Evolutionary conservation across 2,329 filamentous ascomycete species (phyloP).

Genomic region (Venturia aucupariae): DNA sequence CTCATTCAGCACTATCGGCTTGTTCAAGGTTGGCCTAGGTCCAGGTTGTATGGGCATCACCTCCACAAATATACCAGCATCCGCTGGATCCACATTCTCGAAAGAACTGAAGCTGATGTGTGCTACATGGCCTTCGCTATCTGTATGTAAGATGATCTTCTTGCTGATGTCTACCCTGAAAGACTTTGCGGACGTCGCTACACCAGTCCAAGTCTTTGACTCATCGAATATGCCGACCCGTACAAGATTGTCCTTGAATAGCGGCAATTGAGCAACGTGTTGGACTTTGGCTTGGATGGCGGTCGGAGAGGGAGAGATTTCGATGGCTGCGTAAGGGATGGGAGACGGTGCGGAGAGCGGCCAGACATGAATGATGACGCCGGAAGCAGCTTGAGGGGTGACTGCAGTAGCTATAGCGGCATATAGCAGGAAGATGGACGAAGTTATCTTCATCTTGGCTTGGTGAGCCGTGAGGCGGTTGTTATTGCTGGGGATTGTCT

Average conservation of each 20-base stretch:
- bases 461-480: neutral
- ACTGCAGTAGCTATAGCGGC: slow-evolving; percentile 1
- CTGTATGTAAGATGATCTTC: slow-evolving; percentile 11
- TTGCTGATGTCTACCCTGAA: slow-evolving; percentile 6
- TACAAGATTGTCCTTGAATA: slow-evolving; percentile 6
- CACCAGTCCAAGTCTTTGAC: slow-evolving; percentile 8
- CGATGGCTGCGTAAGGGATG: slow-evolving; percentile 3
- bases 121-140: slow-evolving; percentile 1
- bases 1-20: slow-evolving; percentile 46
- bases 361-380: slow-evolving; percentile 13
- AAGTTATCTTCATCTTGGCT: neutral
- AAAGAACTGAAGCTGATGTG: slow-evolving; percentile 10
- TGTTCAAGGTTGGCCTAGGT: slow-evolving; percentile 38
- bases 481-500: neutral
- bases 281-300: neutral
- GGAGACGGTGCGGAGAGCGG: slow-evolving; percentile 10
- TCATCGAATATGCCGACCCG: slow-evolving; percentile 11
- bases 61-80: slow-evolving; percentile 10
- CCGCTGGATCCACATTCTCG: neutral
- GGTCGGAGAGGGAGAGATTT: neutral
- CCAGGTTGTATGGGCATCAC: slow-evolving; percentile 24
- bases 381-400: slow-evolving; percentile 2
- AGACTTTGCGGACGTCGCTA: slow-evolving; percentile 3
- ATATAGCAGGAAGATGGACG: neutral
- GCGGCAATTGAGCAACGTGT: neutral